Evolutionary conservation across 164 flowering plant genomes (phyloP).

Genomic region (Vitis rotundifolia): DNA sequence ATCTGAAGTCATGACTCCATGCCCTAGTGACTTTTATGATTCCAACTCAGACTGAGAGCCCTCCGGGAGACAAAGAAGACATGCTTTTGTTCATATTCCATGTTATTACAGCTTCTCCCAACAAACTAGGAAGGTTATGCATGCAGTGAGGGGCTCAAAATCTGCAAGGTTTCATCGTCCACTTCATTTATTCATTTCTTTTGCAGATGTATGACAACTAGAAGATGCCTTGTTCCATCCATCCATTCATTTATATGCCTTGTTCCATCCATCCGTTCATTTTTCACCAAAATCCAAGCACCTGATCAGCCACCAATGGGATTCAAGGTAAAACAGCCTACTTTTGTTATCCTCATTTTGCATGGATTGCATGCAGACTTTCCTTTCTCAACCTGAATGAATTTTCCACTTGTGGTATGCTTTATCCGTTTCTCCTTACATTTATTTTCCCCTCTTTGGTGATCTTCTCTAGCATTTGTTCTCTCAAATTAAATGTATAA

Average conservation of each 20-base stretch:
- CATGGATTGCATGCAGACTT: not conserved
- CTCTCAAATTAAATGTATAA: constrained; percentile 20
- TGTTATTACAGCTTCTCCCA: constrained; percentile 10
- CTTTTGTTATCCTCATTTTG: constrained; percentile 6
- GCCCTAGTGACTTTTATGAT: constrained; percentile 95
- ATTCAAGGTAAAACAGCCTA: not conserved
- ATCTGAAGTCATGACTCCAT: constrained; percentile 93
- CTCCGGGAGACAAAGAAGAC: constrained; percentile 5
- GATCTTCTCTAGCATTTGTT: constrained; percentile 7
- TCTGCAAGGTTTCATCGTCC: constrained; percentile 4
- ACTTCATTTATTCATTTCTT: constrained; percentile 22
- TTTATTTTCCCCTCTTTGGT: not conserved
- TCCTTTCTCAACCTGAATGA: not conserved
- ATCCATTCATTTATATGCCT: not conserved
- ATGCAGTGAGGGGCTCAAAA: constrained; percentile 10
- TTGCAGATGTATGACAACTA: constrained; percentile 8
- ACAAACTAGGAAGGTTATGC: constrained; percentile 12
- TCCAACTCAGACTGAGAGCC: constrained; percentile 69
- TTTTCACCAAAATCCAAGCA: not conserved
- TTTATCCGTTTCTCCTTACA: constrained; percentile 1
- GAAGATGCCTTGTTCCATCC: constrained; percentile 1
- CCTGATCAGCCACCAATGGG: not conserved
- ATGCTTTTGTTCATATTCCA: constrained; percentile 6
- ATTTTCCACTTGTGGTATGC: constrained; percentile 8
- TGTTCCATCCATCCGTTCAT: not conserved